phyloP scores from a whole-genome alignment of 2,329 filamentous ascomycete species.

The Capronia epimyces region DNA sequence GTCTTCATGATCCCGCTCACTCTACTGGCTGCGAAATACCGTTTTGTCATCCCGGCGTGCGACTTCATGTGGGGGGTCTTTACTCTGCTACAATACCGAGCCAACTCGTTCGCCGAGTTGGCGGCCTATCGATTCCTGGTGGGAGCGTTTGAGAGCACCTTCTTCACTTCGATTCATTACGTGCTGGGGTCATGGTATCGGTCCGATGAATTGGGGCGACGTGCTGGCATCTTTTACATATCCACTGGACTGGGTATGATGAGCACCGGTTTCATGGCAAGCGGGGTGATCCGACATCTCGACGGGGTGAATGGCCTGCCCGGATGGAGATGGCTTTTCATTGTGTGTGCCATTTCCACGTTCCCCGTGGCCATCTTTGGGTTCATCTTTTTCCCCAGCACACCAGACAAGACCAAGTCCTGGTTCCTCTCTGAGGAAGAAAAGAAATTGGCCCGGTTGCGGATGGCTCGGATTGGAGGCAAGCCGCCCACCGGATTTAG shows the following conservation, averaged over 20 bases:
- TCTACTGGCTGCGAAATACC: slow-evolving; percentile 40
- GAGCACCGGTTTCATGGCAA: slow-evolving; percentile 32
- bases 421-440: slow-evolving; percentile 39
- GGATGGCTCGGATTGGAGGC: slow-evolving; percentile 36
- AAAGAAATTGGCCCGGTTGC: slow-evolving; percentile 30
- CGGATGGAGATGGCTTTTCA: slow-evolving; percentile 44
- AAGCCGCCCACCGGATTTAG: slow-evolving; percentile 36
- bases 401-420: slow-evolving; percentile 38
- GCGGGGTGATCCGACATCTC: slow-evolving; percentile 30
- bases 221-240: slow-evolving; percentile 36
- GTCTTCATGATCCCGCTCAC: slow-evolving; percentile 48
- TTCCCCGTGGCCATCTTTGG: slow-evolving; percentile 39
- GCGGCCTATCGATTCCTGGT: slow-evolving; percentile 18
- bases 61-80: slow-evolving; percentile 32
- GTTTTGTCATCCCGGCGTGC: slow-evolving; percentile 31
- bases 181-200: slow-evolving; percentile 27
- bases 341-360: slow-evolving; percentile 43
- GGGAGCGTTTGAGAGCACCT: slow-evolving; percentile 15
- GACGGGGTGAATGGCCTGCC: slow-evolving; percentile 43
- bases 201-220: slow-evolving; percentile 34
- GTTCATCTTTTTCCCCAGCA: slow-evolving; percentile 38
- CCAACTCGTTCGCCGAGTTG: slow-evolving; percentile 8
- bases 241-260: slow-evolving; percentile 29
- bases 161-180: slow-evolving; percentile 31
- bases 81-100: slow-evolving; percentile 28